phyloP scores from a whole-genome alignment of 805 yeast species.

The Wickerhamiella sorbophila region DNA sequence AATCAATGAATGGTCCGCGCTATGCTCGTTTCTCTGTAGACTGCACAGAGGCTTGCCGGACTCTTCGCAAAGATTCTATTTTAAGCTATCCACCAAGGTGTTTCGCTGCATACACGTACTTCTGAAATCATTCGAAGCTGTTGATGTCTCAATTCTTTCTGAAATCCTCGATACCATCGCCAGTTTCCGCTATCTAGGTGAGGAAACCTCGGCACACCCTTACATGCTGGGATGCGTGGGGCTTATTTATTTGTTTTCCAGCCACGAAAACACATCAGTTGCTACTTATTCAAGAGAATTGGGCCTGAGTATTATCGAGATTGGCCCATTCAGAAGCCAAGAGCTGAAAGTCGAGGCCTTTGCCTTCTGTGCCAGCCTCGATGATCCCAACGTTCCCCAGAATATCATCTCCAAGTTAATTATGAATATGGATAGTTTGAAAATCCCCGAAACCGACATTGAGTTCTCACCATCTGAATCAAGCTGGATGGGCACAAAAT shows the following conservation, averaged over 20 bases:
- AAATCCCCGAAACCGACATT: conserved; percentile 7
- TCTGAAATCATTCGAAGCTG: background rate
- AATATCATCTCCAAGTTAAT: conserved; percentile 1
- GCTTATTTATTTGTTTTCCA: background rate
- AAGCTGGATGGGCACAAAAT: background rate
- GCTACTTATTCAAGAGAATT: background rate
- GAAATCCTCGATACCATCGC: background rate
- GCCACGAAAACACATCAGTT: background rate
- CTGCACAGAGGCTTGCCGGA: background rate
- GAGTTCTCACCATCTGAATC: conserved; percentile 7
- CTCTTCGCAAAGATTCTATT: background rate
- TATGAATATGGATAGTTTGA: background rate
- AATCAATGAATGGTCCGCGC: background rate
- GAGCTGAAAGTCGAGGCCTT: conserved; percentile 5
- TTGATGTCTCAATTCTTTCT: background rate
- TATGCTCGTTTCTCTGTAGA: background rate
- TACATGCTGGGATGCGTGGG: conserved; percentile 8
- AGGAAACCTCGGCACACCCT: conserved; percentile 10
- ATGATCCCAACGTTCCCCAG: conserved; percentile 6
- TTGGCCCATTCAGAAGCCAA: conserved; percentile 3
- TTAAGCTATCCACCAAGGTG: conserved; percentile 1
- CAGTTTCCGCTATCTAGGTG: background rate
- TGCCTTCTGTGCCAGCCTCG: background rate
- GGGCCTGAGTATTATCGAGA: conserved; percentile 3
- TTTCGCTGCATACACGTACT: background rate